A percentile compares a stretch with the other conserved stretches of the same genome.
These are phyloP conservation scores for Chrysanthemum makinoi DNA, from an alignment of 129 eudicot species.

Conservation along the genomic window DNA sequence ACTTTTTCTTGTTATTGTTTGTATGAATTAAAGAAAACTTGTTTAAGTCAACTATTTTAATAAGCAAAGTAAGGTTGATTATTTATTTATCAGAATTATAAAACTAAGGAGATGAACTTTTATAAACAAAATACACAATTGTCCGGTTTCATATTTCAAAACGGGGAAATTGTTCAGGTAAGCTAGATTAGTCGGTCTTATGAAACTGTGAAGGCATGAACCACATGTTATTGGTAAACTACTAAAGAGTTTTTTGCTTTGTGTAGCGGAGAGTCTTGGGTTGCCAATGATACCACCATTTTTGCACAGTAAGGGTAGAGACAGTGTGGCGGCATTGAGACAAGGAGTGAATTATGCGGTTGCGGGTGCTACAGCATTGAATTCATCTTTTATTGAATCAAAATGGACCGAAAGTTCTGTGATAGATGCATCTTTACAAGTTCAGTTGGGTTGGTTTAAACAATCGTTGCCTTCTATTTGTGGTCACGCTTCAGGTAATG, in stretches of 20 bases:
- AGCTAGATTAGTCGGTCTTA: neutral
- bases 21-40: no score
- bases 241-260: neutral
- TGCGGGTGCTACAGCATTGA: conserved; percentile 18
- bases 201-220: neutral
- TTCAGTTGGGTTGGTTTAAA: conserved; percentile 33
- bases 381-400: conserved; percentile 1
- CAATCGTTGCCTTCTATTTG: conserved; percentile 18
- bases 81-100: no score
- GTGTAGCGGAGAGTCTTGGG: conserved; percentile 8
- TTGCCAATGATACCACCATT: conserved; percentile 17
- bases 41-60: no score
- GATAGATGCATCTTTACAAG: conserved; percentile 21
- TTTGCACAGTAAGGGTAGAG: neutral
- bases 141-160: no score
- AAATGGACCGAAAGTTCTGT: neutral
- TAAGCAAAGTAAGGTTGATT: no score
- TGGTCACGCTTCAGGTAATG: conserved; percentile 14
- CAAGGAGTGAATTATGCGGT: conserved; percentile 18
- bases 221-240: neutral
- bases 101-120: no score
- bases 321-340: neutral
- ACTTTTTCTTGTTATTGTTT: no score
- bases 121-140: no score
- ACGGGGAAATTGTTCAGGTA: no score